Conservation (phyloP, 306 rosid genomes). For the Medicago lupulina region DNA sequence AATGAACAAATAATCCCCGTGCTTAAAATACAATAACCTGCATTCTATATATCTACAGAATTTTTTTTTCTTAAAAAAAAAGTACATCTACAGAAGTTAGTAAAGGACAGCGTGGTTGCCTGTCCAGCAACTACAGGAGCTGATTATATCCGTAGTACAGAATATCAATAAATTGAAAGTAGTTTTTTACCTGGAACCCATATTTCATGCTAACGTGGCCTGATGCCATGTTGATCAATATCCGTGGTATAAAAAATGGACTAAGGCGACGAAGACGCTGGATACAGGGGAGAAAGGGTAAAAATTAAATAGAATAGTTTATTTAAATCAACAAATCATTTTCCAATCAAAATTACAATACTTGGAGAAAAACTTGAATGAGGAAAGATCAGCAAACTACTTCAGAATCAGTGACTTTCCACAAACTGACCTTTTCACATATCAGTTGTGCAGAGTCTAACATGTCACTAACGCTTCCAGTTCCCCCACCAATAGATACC, state of each 20-base stretch:
- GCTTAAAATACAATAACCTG: conserved; percentile 29
- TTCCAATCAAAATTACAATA: conserved; percentile 32
- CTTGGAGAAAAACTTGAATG: conserved; percentile 20
- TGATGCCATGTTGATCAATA: conserved; percentile 95
- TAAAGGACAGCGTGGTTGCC: conserved; percentile 15
- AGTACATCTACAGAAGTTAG: conserved; percentile 1
- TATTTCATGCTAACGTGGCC: conserved; percentile 98
- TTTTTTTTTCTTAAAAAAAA: not conserved
- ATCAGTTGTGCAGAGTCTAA: conserved; percentile 86
- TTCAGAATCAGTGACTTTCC: conserved; percentile 7
- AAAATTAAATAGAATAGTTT: conserved; percentile 20
- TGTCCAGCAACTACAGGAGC: conserved; percentile 23
- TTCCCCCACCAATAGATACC: conserved; percentile 95
- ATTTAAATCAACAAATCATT: conserved; percentile 29
- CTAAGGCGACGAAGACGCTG: conserved; percentile 95
- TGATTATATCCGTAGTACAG: conserved; percentile 31
- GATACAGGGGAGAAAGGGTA: conserved; percentile 18
- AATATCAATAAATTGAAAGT: conserved; percentile 38
- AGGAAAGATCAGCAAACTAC: conserved; percentile 22
- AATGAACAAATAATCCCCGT: conserved; percentile 20
- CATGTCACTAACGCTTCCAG: conserved; percentile 84
- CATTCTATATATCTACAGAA: not conserved
- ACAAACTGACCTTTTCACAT: conserved; percentile 74
- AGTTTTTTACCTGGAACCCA: conserved; percentile 78
- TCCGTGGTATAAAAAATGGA: conserved; percentile 95